Evolutionary conservation across 2,329 filamentous ascomycete species (phyloP), one percentile per base, ranked within the genome.

Genomic region (Microthyrium microscopicum): DNA sequence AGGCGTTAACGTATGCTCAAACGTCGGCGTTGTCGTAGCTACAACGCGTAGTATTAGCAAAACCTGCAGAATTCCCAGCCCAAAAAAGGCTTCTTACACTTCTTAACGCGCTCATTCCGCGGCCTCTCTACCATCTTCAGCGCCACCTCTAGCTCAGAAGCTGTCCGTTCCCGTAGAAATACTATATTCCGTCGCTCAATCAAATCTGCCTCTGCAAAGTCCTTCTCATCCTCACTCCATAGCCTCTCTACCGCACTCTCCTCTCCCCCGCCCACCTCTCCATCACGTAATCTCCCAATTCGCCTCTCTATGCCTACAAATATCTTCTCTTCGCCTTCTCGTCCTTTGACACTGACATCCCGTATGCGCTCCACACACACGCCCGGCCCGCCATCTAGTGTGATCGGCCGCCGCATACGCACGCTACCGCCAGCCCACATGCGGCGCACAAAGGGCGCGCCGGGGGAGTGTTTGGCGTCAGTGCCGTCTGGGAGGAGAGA

Each of bases 371-470:
- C 62, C 6, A 60, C 55, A 32, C 59, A 63, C 26, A 62, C 61
- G 33, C 47, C 51, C 5, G 58, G 51, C 15, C 38, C 21, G 38
- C 44, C 45, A 38, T 56, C 52, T 26, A 56, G 41, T 5, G 44
- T 40, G 9, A 48, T 36, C 28, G 21, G 34, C 18, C 31, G 15
- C 4, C n/a, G 19, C 19, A 24, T 25, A 16, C 49, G 49, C 6
- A 94, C 55, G 26, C 66, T 65, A 0, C 87, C 89, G 20, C 85
- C 84, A 11, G 81, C 82, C 89, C 89, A 98, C 60, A 98, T 72
- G 13, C 89, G 73, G 16, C 80, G 69, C 32, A 65, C 65, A 50
- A 80, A 93, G 1, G 74, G 73, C 4, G 51, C 50, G 2, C 77
- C 81, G 1, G 87, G 87, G 17, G 65, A 74, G 49, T 93, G 83